phyloP scores from a whole-genome alignment of 108 stramenopile species.

The Aurantiochytrium sp. region DNA sequence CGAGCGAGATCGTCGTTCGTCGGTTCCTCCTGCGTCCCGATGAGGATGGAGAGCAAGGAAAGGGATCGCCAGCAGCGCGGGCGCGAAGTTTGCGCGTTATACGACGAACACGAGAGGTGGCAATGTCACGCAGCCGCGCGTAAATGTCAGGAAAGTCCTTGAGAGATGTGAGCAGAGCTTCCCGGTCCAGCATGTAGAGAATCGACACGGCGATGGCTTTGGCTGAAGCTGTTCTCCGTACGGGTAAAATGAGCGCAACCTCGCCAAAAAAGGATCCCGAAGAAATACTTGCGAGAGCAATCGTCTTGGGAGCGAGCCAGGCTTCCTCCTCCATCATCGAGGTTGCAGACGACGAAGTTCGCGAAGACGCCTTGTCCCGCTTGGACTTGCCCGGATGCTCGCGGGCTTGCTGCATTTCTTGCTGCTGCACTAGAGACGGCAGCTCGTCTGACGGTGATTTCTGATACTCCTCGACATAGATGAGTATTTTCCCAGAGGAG shows the following conservation, averaged over 20 bases:
- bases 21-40: background rate
- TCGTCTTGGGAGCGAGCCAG: background rate
- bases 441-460: too few relatives aligned
- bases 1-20: background rate
- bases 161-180: background rate
- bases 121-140: background rate
- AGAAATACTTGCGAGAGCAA: background rate
- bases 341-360: background rate
- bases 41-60: background rate
- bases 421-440: too few relatives aligned
- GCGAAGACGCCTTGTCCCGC: background rate
- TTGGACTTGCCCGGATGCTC: background rate
- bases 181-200: background rate
- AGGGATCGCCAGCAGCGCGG: background rate
- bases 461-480: background rate
- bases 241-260: background rate
- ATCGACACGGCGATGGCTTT: background rate
- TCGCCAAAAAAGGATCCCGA: background rate
- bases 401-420: background rate
- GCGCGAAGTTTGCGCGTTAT: background rate
- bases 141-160: conserved; percentile 13
- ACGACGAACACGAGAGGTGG: background rate
- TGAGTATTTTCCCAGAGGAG: conserved; percentile 29
- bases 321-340: background rate
- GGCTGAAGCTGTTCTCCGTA: background rate